These are phyloP conservation scores for Eimeria acervulina DNA, from an alignment of 169 alveolate species.

Conservation along the genomic window DNA sequence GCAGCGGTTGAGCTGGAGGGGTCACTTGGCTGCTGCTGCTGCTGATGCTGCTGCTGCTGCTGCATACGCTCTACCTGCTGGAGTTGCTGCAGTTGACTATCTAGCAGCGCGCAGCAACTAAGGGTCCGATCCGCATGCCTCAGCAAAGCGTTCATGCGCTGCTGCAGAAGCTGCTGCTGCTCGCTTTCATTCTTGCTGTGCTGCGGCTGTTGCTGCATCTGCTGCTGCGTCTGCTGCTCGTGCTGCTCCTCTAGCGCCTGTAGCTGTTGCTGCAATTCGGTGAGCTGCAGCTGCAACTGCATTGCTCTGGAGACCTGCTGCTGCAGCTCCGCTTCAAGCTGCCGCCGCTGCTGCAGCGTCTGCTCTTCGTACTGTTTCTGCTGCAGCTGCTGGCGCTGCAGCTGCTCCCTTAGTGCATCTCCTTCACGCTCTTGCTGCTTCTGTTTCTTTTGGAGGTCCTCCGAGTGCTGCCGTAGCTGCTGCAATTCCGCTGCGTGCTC, in stretches of 20 bases:
- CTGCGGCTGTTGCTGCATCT: too few species aligned
- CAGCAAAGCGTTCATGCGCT: background rate
- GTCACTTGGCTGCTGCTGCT: background rate
- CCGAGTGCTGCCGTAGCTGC: background rate
- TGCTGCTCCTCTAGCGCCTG: background rate
- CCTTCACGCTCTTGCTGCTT: conserved; percentile 12
- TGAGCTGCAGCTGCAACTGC: conserved; percentile 51
- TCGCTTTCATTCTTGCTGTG: too few species aligned
- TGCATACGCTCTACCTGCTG: background rate
- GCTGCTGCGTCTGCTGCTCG: background rate
- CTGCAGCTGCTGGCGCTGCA: conserved; percentile 52
- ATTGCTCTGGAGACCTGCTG: conserved; percentile 24
- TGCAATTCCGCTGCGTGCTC: background rate
- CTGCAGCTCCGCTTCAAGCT: conserved; percentile 60
- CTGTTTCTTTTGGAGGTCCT: background rate
- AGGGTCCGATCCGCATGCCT: conserved; percentile 20
- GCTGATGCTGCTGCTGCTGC: background rate
- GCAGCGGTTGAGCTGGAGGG: background rate
- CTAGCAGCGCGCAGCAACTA: conserved; percentile 37
- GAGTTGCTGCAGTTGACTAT: conserved; percentile 10
- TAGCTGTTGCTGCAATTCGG: conserved; percentile 50
- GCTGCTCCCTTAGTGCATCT: background rate
- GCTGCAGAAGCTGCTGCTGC: conserved; percentile 57
- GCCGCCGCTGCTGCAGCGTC: conserved; percentile 2
- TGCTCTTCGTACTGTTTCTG: conserved; percentile 33